phyloP scores from a whole-genome alignment of 129 eudicot species.

The Saussurea involucrata region DNA sequence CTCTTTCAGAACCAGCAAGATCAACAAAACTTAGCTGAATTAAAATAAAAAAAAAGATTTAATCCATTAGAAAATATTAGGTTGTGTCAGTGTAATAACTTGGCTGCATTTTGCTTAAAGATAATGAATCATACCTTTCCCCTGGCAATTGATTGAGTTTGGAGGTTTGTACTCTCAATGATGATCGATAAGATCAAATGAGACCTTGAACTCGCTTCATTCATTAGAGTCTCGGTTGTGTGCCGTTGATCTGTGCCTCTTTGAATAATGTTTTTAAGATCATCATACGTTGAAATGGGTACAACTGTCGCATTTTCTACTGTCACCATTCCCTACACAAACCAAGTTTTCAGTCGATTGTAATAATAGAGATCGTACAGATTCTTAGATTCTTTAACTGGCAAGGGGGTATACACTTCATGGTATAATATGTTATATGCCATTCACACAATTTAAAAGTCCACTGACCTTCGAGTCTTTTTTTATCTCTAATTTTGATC shows the following conservation, averaged over 20 bases:
- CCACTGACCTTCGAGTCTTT: conserved; percentile 82
- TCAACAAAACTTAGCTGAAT: conserved; percentile 96
- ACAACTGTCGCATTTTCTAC: conserved; percentile 79
- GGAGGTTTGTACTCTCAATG: conserved; percentile 88
- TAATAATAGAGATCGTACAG: background rate
- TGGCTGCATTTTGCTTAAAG: background rate
- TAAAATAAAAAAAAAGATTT: background rate
- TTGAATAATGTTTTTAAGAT: conserved; percentile 62
- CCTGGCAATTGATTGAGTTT: conserved; percentile 84
- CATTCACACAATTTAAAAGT: background rate
- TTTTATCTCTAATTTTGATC: conserved; percentile 69
- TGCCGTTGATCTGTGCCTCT: conserved; percentile 97
- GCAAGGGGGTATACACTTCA: background rate
- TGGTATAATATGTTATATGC: background rate
- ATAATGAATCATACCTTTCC: conserved; percentile 67
- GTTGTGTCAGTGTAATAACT: background rate
- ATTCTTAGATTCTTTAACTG: background rate
- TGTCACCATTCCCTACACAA: conserved; percentile 78
- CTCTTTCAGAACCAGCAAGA: conserved; percentile 97
- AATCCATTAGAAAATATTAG: background rate
- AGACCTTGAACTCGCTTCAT: conserved; percentile 93
- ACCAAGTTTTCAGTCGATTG: background rate
- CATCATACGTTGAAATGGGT: conserved; percentile 73
- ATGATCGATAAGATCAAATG: conserved; percentile 83
- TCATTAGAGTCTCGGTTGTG: conserved; percentile 89